Evolutionary conservation across 176 grass and related monocot species (phyloP), one percentile per base, ranked within the genome.

Genomic region (Panicum miliaceum): DNA sequence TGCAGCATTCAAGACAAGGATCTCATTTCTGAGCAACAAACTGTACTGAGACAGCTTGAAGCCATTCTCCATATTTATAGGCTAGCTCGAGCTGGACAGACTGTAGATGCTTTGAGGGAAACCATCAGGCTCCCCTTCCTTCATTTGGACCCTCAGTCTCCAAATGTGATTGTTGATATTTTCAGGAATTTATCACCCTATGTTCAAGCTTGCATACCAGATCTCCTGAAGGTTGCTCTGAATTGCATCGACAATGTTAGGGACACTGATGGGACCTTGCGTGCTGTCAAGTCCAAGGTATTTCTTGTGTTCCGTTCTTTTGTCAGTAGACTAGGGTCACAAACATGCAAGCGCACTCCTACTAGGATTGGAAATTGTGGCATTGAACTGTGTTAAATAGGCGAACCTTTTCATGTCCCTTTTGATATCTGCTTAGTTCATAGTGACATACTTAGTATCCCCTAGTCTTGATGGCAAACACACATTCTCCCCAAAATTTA

Each of bases 191-290:
- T 96, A 60, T 95, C 90, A 64, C 74, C 86, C 29, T 81, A 96
- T 89, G 89, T 94, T 79, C 93, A 99, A 83, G 93, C 81, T 66
- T 99, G 96, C 57, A 81, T 99, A n/a, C 93, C 93, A 25, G 91
- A 99, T 94, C 85, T 99, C 64, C 53, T 99, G 34, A 99, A 95
- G 82, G 67, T 91, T 73, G 83, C 87, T 81, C 78, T 99, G 67
- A 87, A 84, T 88, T 96, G 93, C 52, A 85, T 99, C 50, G 93
- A 99, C 51, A 96, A 87, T 82, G 89, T 99, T 84, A 87, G 80
- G 85, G 96, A 96, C 73, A 88, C 89, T 68, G 96, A 99, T 75
- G 96, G 91, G 35, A 89, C 88, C 54, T 67, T 94, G 20, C 88
- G 88, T 18, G 76, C 81, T 10, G 73, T 99, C 61, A 99, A 92